These are phyloP conservation scores for Phytophthora nicotianae DNA, from an alignment of 352 stramenopile species.

Conservation along the genomic window DNA sequence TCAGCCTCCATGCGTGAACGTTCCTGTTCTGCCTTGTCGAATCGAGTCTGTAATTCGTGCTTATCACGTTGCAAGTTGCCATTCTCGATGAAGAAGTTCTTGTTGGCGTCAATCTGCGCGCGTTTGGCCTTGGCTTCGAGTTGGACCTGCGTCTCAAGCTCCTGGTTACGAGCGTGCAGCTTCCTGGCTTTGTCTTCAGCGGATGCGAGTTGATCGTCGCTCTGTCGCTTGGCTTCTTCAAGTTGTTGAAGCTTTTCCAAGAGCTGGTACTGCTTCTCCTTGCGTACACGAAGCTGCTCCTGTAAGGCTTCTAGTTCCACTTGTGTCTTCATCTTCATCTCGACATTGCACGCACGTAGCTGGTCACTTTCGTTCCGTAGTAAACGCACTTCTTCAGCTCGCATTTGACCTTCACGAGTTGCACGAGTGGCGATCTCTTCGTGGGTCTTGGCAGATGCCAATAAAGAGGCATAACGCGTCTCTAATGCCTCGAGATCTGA, in stretches of 20 bases:
- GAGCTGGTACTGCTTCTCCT: conserved; percentile 98
- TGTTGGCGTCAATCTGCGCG: conserved; percentile 93
- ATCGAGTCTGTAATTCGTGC: conserved; percentile 77
- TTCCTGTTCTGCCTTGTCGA: conserved; percentile 93
- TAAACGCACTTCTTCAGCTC: conserved; percentile 94
- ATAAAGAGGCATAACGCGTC: conserved; percentile 88
- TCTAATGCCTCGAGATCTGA: conserved; percentile 87
- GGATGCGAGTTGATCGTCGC: conserved; percentile 89
- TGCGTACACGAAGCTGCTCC: conserved; percentile 95
- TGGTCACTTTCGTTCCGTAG: conserved; percentile 90
- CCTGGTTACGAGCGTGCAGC: conserved; percentile 88
- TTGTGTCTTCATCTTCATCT: conserved; percentile 95
- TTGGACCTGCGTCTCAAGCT: conserved; percentile 95
- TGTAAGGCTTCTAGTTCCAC: conserved; percentile 96
- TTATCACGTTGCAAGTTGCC: conserved; percentile 79
- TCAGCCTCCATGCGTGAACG: conserved; percentile 95
- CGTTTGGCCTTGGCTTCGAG: conserved; percentile 93
- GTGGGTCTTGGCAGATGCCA: conserved; percentile 93
- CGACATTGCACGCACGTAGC: conserved; percentile 92
- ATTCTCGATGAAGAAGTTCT: conserved; percentile 90
- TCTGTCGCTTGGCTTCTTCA: conserved; percentile 92
- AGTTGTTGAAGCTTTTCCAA: conserved; percentile 96
- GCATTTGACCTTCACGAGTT: conserved; percentile 91
- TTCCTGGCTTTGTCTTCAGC: conserved; percentile 93
- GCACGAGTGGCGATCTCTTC: conserved; percentile 91